phyloP scores from a whole-genome alignment of 139 green algal genomes.

The Tetradesmus obliquus region DNA sequence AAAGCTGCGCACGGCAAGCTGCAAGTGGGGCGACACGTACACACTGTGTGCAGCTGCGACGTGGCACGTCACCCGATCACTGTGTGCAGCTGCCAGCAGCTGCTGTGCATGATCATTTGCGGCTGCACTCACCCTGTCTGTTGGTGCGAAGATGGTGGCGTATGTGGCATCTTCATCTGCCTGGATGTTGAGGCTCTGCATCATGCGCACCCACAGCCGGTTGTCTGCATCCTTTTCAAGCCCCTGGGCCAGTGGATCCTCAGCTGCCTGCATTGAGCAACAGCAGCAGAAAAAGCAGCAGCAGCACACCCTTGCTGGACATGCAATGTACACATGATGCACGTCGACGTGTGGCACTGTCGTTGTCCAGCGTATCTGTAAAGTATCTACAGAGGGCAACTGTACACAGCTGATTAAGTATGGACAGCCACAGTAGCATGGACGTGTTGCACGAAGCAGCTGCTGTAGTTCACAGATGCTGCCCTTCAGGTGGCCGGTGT shows the following conservation, averaged over 20 bases:
- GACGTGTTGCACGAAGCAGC: not conserved
- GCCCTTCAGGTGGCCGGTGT: not conserved
- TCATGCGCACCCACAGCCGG: slow-evolving; percentile 7
- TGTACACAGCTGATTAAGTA: no score
- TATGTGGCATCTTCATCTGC: not conserved
- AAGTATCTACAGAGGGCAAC: no score
- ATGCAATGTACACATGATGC: no score
- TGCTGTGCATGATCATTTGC: not conserved
- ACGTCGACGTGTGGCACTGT: no score
- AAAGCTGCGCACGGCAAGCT: not conserved
- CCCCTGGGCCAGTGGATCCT: not conserved
- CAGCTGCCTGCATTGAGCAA: not conserved
- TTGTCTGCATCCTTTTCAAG: not conserved
- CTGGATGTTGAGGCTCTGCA: not conserved
- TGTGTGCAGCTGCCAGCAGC: not conserved
- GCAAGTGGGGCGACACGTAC: not conserved
- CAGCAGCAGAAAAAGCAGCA: not conserved
- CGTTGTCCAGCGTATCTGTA: no score
- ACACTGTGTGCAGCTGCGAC: not conserved
- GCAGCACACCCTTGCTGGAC: no score
- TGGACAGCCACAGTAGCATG: no score
- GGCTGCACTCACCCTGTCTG: not conserved
- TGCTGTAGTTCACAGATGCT: not conserved
- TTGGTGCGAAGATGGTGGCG: slow-evolving; percentile 7
- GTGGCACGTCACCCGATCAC: no score